phyloP scores from a whole-genome alignment of 352 stramenopile genomes.

The Globisporangium nunn region DNA sequence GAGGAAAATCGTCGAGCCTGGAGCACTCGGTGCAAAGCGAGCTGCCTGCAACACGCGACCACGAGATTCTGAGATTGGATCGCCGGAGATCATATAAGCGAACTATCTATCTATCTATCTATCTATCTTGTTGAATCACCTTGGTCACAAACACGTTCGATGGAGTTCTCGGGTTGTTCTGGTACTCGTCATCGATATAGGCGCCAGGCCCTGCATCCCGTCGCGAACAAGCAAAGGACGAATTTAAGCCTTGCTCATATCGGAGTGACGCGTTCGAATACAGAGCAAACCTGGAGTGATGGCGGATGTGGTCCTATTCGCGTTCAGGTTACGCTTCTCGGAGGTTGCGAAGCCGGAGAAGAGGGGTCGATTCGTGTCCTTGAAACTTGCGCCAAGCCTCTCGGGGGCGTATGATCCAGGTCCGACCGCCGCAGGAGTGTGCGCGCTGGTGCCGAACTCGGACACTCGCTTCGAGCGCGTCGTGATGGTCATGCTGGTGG shows the following conservation, averaged over 20 bases:
- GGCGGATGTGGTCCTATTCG: slow-evolving; percentile 70
- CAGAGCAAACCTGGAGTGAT: slow-evolving; percentile 43
- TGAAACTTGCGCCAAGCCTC: slow-evolving; percentile 45
- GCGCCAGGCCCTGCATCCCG: slow-evolving; percentile 38
- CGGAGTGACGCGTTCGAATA: neutral
- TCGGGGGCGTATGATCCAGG: slow-evolving; percentile 59
- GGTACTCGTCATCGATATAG: slow-evolving; percentile 27
- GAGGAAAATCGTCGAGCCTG: slow-evolving; percentile 59
- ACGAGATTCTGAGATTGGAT: neutral
- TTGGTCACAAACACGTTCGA: slow-evolving; percentile 74
- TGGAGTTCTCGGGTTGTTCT: slow-evolving; percentile 11
- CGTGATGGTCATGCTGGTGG: slow-evolving; percentile 60
- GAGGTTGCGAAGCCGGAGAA: slow-evolving; percentile 71
- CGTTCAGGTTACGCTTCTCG: slow-evolving; percentile 67
- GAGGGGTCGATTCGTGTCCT: slow-evolving; percentile 20
- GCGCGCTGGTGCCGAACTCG: slow-evolving; percentile 28
- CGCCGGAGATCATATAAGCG: neutral
- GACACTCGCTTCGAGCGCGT: slow-evolving; percentile 72
- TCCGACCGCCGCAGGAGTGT: slow-evolving; percentile 50
- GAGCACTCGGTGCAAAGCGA: slow-evolving; percentile 62
- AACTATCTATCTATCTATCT: too few relatives aligned
- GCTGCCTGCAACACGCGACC: slow-evolving; percentile 31
- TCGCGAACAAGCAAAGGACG: neutral
- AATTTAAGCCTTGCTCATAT: neutral
- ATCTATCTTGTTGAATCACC: slow-evolving; percentile 12